phyloP scores from a whole-genome alignment of 106 monocot species.

The Dactylorhiza incarnata region DNA sequence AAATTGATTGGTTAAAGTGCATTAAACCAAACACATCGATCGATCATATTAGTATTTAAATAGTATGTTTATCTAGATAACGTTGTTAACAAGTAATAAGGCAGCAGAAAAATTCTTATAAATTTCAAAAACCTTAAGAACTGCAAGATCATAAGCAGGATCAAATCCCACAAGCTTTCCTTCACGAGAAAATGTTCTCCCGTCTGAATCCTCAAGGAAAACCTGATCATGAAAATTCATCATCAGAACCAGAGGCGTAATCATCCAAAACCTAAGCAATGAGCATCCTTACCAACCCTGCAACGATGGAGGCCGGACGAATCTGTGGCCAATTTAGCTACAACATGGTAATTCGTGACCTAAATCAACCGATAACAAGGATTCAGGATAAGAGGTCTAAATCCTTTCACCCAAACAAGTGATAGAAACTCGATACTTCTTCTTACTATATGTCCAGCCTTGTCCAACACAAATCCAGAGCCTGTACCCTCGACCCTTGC shows the following conservation, averaged over 20 bases:
- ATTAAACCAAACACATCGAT: too few species aligned
- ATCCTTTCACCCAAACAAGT: background rate
- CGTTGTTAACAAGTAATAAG: background rate
- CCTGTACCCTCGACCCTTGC: constrained; percentile 69
- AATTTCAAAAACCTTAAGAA: constrained; percentile 54
- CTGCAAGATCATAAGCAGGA: constrained; percentile 81
- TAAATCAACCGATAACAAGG: constrained; percentile 16
- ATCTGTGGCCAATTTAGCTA: constrained; percentile 77
- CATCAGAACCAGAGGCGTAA: background rate
- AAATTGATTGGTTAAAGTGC: too few species aligned
- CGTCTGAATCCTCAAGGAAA: constrained; percentile 50
- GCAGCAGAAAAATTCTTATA: background rate
- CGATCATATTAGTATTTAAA: too few species aligned
- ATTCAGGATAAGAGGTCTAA: constrained; percentile 3
- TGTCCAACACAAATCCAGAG: constrained; percentile 89
- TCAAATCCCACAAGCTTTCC: constrained; percentile 80
- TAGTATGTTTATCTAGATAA: too few species aligned
- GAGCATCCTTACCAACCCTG: constrained; percentile 29
- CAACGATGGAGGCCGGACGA: constrained; percentile 52
- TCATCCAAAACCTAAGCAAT: background rate
- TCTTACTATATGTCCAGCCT: constrained; percentile 74
- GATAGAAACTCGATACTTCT: background rate
- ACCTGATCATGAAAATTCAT: constrained; percentile 30
- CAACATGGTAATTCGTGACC: constrained; percentile 91
- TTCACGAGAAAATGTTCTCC: constrained; percentile 45